Evolutionary conservation across 176 grass and related monocot species (phyloP).

Genomic region (Typha latifolia): DNA sequence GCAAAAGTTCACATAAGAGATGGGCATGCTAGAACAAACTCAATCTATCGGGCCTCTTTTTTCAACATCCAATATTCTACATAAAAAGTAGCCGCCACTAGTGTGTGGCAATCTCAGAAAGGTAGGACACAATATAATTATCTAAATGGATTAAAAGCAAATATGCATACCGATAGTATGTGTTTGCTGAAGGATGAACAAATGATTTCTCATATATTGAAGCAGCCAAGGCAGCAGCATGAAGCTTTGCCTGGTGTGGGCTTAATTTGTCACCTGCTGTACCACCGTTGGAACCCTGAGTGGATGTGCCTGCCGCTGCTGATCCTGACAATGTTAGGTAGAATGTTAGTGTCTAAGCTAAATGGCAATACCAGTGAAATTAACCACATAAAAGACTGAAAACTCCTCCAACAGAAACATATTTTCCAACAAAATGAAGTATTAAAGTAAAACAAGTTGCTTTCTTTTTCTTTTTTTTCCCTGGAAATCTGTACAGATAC

Average conservation of each 20-base stretch:
- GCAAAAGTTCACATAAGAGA: too few relatives aligned
- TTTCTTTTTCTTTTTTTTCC: too few relatives aligned
- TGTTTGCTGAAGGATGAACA: slow-evolving; percentile 42
- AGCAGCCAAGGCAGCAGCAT: slow-evolving; percentile 64
- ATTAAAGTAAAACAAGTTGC: too few relatives aligned
- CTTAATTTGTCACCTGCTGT: slow-evolving; percentile 33
- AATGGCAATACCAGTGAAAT: neutral
- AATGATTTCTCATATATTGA: slow-evolving; percentile 68
- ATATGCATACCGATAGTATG: slow-evolving; percentile 28
- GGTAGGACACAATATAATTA: neutral
- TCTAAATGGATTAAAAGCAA: neutral
- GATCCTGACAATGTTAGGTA: slow-evolving; percentile 22
- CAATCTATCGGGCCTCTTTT: too few relatives aligned
- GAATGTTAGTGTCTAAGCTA: neutral
- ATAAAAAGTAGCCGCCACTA: too few relatives aligned
- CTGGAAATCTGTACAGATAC: too few relatives aligned
- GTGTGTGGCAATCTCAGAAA: too few relatives aligned
- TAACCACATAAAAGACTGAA: neutral
- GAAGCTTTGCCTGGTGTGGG: slow-evolving; percentile 44
- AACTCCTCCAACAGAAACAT: too few relatives aligned
- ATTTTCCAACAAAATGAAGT: neutral
- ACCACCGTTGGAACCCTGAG: slow-evolving; percentile 24
- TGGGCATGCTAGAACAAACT: too few relatives aligned
- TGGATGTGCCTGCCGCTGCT: slow-evolving; percentile 23
- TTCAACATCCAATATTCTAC: too few relatives aligned